Evolutionary conservation across 441 rosid species (phyloP).

Genomic region (Eutrema salsugineum): DNA sequence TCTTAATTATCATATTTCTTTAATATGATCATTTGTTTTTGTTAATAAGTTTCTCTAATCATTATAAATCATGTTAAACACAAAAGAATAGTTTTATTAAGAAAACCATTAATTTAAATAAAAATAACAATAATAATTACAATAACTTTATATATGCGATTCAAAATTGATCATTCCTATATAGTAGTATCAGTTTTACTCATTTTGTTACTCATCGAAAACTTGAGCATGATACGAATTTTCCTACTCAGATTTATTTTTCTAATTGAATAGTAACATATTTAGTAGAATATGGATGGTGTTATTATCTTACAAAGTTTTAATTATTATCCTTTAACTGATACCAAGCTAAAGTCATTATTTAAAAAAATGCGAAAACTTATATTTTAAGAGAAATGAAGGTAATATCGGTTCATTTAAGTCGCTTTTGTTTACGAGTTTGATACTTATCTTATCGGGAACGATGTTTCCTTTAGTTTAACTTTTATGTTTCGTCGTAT

Average conservation of each 20-base stretch:
- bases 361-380: background rate
- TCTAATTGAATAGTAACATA: background rate
- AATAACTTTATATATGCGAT: background rate
- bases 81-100: background rate
- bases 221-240: background rate
- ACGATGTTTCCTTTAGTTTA: background rate
- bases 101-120: background rate
- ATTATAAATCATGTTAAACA: background rate
- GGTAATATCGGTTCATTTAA: background rate
- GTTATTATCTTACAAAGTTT: background rate
- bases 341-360: background rate
- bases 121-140: background rate
- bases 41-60: background rate
- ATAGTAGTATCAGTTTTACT: background rate
- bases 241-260: background rate
- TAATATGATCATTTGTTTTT: background rate
- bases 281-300: background rate
- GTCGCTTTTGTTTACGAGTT: background rate
- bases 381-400: background rate
- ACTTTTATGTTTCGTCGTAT: background rate
- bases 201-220: background rate
- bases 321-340: background rate
- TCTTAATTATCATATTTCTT: background rate
- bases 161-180: background rate
- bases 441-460: background rate